These are phyloP conservation scores for Coprinopsis strossmayeri DNA, from an alignment of 768 basidiomycete species.

Conservation along the genomic window DNA sequence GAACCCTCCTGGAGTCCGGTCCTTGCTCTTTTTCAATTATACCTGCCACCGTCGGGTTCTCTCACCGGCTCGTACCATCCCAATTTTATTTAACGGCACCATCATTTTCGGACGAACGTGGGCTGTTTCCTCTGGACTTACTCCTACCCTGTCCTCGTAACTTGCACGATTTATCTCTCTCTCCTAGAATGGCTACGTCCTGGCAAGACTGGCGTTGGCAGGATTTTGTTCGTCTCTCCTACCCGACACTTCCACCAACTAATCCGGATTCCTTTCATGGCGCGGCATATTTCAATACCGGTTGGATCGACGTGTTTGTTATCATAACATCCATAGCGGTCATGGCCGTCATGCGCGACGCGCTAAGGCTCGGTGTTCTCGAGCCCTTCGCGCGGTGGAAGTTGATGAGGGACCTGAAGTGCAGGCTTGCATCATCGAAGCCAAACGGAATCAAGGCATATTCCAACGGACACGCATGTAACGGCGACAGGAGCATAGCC, in stretches of 20 bases:
- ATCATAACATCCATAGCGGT: conserved; percentile 75
- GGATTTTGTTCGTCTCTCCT: conserved; percentile 72
- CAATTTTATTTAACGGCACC: not conserved
- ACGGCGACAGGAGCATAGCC: conserved; percentile 3
- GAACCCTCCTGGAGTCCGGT: not conserved
- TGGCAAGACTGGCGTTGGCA: no score
- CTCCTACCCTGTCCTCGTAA: not conserved
- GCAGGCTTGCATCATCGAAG: conserved; percentile 19
- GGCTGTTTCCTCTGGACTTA: not conserved
- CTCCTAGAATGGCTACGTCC: no score
- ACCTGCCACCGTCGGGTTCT: not conserved
- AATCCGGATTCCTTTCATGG: conserved; percentile 67
- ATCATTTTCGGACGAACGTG: not conserved
- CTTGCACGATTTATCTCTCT: not conserved
- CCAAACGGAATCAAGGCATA: no score
- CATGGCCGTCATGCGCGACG: conserved; percentile 85
- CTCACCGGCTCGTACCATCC: not conserved
- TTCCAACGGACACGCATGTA: conserved; percentile 18
- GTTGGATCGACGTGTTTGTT: conserved; percentile 73
- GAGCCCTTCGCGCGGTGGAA: conserved; percentile 80
- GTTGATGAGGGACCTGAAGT: conserved; percentile 47
- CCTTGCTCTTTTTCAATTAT: not conserved
- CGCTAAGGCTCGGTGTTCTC: conserved; percentile 63
- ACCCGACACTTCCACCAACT: conserved; percentile 50
- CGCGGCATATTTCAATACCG: conserved; percentile 65